Evolutionary conservation across 176 grass and related monocot species (phyloP).

Genomic region (Elaeis guineensis): DNA sequence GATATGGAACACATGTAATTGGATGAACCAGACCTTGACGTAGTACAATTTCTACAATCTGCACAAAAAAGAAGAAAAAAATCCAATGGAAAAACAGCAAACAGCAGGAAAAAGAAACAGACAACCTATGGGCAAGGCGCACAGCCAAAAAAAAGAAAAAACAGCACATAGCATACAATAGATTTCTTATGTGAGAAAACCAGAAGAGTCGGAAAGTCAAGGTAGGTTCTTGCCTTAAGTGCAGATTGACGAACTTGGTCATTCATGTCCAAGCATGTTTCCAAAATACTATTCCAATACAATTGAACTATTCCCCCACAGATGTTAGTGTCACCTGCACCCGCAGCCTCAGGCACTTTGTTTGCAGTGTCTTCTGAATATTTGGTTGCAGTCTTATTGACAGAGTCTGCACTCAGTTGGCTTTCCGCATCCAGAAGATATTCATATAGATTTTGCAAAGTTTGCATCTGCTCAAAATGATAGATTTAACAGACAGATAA

Average conservation of each 20-base stretch:
- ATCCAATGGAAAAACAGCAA: conserved; percentile 14
- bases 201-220: neutral
- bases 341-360: conserved; percentile 91
- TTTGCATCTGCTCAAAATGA: conserved; percentile 63
- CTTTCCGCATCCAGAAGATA: conserved; percentile 89
- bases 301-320: conserved; percentile 98
- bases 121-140: neutral
- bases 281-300: conserved; percentile 91
- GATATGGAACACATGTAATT: conserved; percentile 93
- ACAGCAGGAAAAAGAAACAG: neutral
- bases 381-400: conserved; percentile 28
- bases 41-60: conserved; percentile 99
- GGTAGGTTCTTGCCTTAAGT: conserved; percentile 22
- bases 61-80: conserved; percentile 10
- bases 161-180: too few relatives aligned
- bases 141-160: too few relatives aligned
- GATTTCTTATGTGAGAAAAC: neutral
- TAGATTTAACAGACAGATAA: neutral
- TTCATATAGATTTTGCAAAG: conserved; percentile 87
- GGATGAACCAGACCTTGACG: conserved; percentile 98
- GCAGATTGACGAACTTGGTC: conserved; percentile 78
- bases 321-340: conserved; percentile 97
- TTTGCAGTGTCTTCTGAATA: conserved; percentile 42
- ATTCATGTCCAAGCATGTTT: conserved; percentile 72
- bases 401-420: conserved; percentile 50